Base-by-base conservation (phyloP, 2,329 filamentous ascomycete species). In the Amphichorda felina region DNA sequence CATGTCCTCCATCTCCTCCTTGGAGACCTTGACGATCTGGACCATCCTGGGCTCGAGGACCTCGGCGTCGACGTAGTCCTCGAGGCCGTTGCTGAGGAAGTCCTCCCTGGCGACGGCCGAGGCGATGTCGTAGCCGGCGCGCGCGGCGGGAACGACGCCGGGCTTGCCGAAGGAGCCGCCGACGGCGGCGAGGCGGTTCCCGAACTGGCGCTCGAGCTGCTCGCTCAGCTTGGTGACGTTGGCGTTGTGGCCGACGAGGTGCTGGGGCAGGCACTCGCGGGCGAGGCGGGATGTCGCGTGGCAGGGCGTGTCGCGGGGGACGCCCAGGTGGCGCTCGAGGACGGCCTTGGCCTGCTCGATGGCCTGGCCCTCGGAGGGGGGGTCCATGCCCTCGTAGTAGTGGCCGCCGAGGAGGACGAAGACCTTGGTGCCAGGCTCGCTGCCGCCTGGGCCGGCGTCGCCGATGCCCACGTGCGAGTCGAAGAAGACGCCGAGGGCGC, bases 401-500 rank as follows among this genome's bases (percentile, higher is more conserved):
- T 95, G 87, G 2, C 91, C 91, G 40, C 91, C 91, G 38, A 98
- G 65, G 77, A 98, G 94, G 46, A 96, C 83, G 13, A 89, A 94
- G 36, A 96, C 59, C 55, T 94, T 94, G 11, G 86, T 94, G 17
- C 84, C 86, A 25, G 45, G 15, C 31, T 39, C 83, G 58, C 56
- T 50, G 45, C 72, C 27, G 18, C 68, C 70, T 28, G 45, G 42
- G 37, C 50, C 42, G 21, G 60, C 70, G 43, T 85, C 13, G 31
- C 31, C 70, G 30, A 46, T 43, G 37, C 51, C 42, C 21, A 61
- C 70, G 43, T 85, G 77, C 3, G 79, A 84, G 57, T 94, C 87
- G 56, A 96, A 96, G 40, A 96, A 82, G 35, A 96, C 88, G 42
- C 91, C 91, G 5, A 98, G 75, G 1, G 81, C 83, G 41, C 76